Percentiles rank a stretch among this genome's conserved stretches.
phyloP scores from a whole-genome alignment of 2,329 filamentous ascomycete genomes.

The Fusarium oxysporum region DNA sequence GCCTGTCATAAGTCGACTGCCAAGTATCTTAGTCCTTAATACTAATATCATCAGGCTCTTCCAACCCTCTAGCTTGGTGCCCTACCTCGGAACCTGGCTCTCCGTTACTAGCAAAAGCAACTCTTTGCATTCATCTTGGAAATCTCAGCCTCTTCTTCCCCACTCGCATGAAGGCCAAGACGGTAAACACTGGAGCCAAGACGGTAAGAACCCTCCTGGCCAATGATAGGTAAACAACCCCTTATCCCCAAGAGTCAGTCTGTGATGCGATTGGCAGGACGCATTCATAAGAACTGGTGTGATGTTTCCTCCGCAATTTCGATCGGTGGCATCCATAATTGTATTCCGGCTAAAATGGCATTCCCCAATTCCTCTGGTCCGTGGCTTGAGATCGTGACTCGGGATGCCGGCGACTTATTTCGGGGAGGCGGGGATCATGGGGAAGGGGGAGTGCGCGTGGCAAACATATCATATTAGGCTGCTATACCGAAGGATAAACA shows the following conservation, averaged over 20 bases:
- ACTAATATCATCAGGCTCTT: not conserved
- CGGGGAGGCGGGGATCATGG: not conserved
- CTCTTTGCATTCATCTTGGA: not conserved
- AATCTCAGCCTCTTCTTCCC: not conserved
- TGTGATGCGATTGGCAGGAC: slow-evolving; percentile 4
- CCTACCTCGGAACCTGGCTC: not conserved
- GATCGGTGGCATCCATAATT: not conserved
- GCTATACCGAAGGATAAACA: not conserved
- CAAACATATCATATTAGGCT: not conserved
- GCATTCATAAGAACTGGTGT: not conserved
- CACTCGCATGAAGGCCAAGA: not conserved
- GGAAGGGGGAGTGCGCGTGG: not conserved
- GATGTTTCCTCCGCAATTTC: not conserved
- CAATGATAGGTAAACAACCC: not conserved
- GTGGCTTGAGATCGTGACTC: not conserved
- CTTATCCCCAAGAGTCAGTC: not conserved
- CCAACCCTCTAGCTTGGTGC: not conserved
- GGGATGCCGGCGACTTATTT: not conserved
- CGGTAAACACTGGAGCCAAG: slow-evolving; percentile 9
- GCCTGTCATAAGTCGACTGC: not conserved
- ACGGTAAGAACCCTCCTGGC: not conserved
- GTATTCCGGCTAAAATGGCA: slow-evolving; percentile 5
- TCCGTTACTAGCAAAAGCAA: not conserved
- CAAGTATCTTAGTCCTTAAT: not conserved
- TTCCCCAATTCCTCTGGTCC: not conserved